Evolutionary conservation across 2,329 filamentous ascomycete genomes (phyloP).

Genomic region (Aurifilum marmelostoma): DNA sequence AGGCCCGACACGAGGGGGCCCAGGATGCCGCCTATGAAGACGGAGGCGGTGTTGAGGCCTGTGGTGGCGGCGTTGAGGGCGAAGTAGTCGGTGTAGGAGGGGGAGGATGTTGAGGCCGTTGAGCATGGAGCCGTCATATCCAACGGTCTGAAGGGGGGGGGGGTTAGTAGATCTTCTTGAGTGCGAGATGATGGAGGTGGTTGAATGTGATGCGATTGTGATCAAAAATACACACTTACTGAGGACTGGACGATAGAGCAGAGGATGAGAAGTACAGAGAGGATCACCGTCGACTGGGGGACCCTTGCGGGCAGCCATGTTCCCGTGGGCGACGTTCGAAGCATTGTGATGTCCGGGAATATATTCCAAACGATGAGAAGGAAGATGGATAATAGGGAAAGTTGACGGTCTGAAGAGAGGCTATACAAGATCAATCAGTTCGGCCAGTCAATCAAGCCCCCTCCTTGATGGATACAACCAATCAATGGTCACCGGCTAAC

Average conservation of each 20-base stretch:
- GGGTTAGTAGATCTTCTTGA: background rate
- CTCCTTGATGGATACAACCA: no score
- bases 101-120: conserved; percentile 62
- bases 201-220: background rate
- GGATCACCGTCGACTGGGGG: conserved; percentile 44
- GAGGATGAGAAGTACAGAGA: conserved; percentile 46
- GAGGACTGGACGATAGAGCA: conserved; percentile 50
- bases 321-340: conserved; percentile 43
- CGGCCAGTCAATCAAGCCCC: no score
- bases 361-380: background rate
- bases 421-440: no score
- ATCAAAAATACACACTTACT: conserved; percentile 37
- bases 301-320: conserved; percentile 53
- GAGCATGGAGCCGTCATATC: conserved; percentile 56
- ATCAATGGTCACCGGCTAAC: no score
- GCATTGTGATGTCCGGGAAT: conserved; percentile 34
- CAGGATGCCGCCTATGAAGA: conserved; percentile 56
- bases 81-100: conserved; percentile 60
- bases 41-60: conserved; percentile 57
- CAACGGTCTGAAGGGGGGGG: conserved; percentile 39
- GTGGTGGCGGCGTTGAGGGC: conserved; percentile 54
- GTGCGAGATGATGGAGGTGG: background rate
- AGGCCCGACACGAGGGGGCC: conserved; percentile 48
- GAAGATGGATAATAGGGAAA: background rate
- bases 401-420: no score